These are phyloP conservation scores for Trichoderma simmonsii DNA, from an alignment of 2,329 filamentous ascomycete species.

Conservation along the genomic window DNA sequence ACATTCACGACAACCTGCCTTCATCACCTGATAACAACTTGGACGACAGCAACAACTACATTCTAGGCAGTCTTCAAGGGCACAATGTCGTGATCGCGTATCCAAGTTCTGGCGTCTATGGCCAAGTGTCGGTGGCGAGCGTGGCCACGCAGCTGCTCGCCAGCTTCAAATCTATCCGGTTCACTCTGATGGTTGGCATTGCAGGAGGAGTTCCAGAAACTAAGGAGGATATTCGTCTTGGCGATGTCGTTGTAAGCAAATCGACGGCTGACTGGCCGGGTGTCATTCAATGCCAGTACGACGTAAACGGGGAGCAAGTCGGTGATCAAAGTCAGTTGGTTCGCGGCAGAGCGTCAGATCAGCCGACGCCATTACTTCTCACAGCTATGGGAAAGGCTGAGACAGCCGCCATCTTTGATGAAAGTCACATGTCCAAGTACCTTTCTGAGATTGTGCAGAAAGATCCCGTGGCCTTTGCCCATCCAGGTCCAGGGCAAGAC, in stretches of 20 bases:
- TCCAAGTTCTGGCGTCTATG: background rate
- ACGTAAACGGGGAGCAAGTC: background rate
- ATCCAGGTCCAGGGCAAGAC: background rate
- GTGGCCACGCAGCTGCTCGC: background rate
- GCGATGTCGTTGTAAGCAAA: conserved; percentile 1
- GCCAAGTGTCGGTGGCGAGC: background rate
- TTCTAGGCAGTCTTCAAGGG: background rate
- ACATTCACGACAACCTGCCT: background rate
- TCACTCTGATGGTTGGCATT: background rate
- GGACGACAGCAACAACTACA: background rate
- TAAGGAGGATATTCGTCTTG: background rate
- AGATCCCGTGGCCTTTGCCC: background rate
- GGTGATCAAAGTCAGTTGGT: background rate
- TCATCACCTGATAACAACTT: background rate
- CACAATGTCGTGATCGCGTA: conserved; percentile 6
- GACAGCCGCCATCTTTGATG: conserved; percentile 3
- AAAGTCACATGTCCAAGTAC: background rate
- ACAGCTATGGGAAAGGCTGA: conserved; percentile 7
- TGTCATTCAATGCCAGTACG: background rate
- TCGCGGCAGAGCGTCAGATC: background rate
- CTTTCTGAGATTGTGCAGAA: background rate
- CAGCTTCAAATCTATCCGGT: background rate
- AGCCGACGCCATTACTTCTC: background rate
- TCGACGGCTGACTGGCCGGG: background rate
- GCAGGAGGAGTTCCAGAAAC: background rate